Conservation (phyloP, 345 rosid species). For the Brassica rapa region DNA sequence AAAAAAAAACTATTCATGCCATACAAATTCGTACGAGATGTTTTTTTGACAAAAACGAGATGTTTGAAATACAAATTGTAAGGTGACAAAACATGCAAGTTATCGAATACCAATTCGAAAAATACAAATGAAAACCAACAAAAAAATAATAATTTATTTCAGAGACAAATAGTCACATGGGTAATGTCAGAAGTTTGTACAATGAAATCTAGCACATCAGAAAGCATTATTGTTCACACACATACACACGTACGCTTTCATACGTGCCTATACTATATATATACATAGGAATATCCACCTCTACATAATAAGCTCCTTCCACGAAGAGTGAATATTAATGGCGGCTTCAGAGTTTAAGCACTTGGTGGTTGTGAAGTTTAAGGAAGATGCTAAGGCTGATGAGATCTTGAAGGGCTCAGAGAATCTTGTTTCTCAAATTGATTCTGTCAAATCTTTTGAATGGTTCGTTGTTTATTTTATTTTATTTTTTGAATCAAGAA, state of each 20-base stretch:
- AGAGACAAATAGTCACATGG: constrained; percentile 28
- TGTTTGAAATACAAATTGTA: background rate
- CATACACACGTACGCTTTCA: constrained; percentile 32
- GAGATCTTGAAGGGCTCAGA: constrained; percentile 82
- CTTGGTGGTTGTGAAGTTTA: constrained; percentile 85
- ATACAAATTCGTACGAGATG: background rate
- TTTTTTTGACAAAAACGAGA: constrained; percentile 20
- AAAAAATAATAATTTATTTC: background rate
- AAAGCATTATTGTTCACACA: constrained; percentile 38
- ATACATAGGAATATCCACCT: constrained; percentile 8
- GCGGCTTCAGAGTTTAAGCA: constrained; percentile 75
- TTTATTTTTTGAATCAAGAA: background rate
- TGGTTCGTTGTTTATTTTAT: constrained; percentile 47
- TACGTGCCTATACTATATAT: constrained; percentile 16
- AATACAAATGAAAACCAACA: constrained; percentile 24
- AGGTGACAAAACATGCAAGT: constrained; percentile 40
- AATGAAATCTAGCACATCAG: constrained; percentile 33
- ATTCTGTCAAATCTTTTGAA: constrained; percentile 81
- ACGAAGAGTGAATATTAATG: constrained; percentile 23
- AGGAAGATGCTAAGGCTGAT: constrained; percentile 60
- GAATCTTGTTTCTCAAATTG: constrained; percentile 70
- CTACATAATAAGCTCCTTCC: constrained; percentile 28
- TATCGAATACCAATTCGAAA: constrained; percentile 21
- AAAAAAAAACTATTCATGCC: background rate
- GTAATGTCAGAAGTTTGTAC: constrained; percentile 29